Evolutionary conservation across 2,329 filamentous ascomycete genomes (phyloP).

Genomic region (Colletotrichum aenigma): DNA sequence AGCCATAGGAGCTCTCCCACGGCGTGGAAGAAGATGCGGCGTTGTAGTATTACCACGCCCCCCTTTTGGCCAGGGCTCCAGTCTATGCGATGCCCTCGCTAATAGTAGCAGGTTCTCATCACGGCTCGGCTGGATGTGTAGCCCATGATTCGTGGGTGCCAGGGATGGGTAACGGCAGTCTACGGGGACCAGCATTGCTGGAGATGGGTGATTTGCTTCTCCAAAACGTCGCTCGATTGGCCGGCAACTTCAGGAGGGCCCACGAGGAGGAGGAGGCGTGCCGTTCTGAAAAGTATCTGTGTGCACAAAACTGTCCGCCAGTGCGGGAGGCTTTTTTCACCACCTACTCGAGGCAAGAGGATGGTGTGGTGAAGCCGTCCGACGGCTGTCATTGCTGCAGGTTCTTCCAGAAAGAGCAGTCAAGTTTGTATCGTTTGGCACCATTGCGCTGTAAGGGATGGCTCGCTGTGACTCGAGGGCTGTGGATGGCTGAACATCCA

Average conservation of each 20-base stretch:
- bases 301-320: background rate
- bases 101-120: background rate
- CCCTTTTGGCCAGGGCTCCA: background rate
- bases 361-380: background rate
- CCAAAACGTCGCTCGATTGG: background rate
- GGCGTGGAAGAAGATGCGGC: background rate
- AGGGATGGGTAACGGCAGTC: conserved; percentile 1
- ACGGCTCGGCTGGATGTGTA: background rate
- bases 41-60: background rate
- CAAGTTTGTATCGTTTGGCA: background rate
- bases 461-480: background rate
- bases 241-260: background rate
- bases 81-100: background rate
- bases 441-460: background rate
- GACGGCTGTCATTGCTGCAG: background rate
- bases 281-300: background rate
- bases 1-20: background rate
- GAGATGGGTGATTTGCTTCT: background rate
- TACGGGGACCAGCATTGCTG: background rate
- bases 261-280: background rate
- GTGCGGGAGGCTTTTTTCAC: background rate
- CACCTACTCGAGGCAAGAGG: background rate
- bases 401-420: background rate
- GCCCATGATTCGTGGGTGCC: conserved; percentile 14
- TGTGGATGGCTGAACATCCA: background rate